A percentile compares a stretch with the other conserved stretches of the same genome.
Evolutionary conservation across 2,329 filamentous ascomycete species (phyloP).

Genomic region (Sporothrix luriei): DNA sequence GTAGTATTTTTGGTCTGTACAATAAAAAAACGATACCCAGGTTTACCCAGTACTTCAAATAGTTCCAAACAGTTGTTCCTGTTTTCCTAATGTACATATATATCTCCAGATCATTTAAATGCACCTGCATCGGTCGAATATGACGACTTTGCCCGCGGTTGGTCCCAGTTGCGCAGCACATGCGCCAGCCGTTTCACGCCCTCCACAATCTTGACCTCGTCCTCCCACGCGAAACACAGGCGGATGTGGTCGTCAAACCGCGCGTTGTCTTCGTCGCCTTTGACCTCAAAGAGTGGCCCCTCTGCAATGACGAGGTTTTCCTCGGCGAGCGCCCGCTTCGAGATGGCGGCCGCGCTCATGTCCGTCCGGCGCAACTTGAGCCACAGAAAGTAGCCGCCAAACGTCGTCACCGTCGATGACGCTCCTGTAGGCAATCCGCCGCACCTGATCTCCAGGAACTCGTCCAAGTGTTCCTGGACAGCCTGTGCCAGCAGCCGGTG

Average conservation of each 20-base stretch:
- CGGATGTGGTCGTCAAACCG: constrained; percentile 64
- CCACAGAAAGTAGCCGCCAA: constrained; percentile 88
- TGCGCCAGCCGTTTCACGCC: constrained; percentile 57
- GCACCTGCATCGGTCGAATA: not conserved
- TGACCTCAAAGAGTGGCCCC: constrained; percentile 70
- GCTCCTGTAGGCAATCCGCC: constrained; percentile 38
- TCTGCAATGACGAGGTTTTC: constrained; percentile 69
- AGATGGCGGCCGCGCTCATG: constrained; percentile 59
- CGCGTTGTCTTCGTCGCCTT: constrained; percentile 56
- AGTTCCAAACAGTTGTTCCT: not conserved
- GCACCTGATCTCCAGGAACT: constrained; percentile 57
- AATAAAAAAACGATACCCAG: constrained; percentile 23
- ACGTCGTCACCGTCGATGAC: constrained; percentile 54
- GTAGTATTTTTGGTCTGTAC: constrained; percentile 17
- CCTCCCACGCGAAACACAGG: constrained; percentile 73
- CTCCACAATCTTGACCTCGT: constrained; percentile 64
- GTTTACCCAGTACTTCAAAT: not conserved
- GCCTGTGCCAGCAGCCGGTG: constrained; percentile 60
- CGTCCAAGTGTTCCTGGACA: constrained; percentile 61
- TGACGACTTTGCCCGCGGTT: not conserved
- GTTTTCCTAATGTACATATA: not conserved
- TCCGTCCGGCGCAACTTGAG: constrained; percentile 58
- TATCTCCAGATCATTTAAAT: constrained; percentile 31
- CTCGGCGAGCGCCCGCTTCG: constrained; percentile 58
- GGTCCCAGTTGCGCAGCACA: constrained; percentile 36